Percentiles rank a stretch among this genome's conserved stretches.
Evolutionary conservation across 495 filamentous ascomycete species (phyloP).

Genomic region (Xylaria intraflava): DNA sequence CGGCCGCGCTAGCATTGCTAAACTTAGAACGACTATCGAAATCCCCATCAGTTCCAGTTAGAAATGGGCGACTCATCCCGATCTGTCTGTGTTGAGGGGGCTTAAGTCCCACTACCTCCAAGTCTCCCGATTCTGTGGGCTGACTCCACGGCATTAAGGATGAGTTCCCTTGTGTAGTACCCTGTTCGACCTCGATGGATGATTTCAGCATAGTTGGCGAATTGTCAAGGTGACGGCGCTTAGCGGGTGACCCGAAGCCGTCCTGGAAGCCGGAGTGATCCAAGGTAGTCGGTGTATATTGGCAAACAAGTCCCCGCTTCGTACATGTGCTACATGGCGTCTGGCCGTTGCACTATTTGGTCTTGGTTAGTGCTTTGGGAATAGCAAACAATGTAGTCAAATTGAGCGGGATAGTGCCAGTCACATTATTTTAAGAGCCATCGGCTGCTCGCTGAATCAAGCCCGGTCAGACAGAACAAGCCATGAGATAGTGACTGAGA

Average conservation of each 20-base stretch:
- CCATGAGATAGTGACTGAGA: neutral
- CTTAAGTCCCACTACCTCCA: constrained; percentile 12
- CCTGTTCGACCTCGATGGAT: constrained; percentile 12
- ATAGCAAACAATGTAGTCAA: neutral
- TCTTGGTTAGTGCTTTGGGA: neutral
- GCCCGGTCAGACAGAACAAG: neutral
- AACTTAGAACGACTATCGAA: constrained; percentile 49
- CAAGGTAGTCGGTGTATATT: constrained; percentile 36
- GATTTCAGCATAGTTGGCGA: constrained; percentile 26
- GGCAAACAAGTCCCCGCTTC: constrained; percentile 49
- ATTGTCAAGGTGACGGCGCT: constrained; percentile 38
- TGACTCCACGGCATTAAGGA: constrained; percentile 20
- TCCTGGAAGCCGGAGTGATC: constrained; percentile 31
- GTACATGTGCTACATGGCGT: constrained; percentile 63
- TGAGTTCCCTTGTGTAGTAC: constrained; percentile 9
- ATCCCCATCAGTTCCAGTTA: constrained; percentile 28
- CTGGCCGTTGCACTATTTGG: constrained; percentile 57
- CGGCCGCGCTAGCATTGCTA: constrained; percentile 38
- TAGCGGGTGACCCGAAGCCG: constrained; percentile 36
- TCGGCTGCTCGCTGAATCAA: neutral
- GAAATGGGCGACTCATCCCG: constrained; percentile 24
- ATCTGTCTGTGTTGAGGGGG: constrained; percentile 14
- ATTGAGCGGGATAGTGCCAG: neutral
- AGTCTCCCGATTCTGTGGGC: constrained; percentile 8
- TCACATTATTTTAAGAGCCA: neutral